A percentile compares a stretch with the other conserved stretches of the same genome.
Conservation (phyloP, 257 asterid species). For the Capsicum chinense region DNA sequence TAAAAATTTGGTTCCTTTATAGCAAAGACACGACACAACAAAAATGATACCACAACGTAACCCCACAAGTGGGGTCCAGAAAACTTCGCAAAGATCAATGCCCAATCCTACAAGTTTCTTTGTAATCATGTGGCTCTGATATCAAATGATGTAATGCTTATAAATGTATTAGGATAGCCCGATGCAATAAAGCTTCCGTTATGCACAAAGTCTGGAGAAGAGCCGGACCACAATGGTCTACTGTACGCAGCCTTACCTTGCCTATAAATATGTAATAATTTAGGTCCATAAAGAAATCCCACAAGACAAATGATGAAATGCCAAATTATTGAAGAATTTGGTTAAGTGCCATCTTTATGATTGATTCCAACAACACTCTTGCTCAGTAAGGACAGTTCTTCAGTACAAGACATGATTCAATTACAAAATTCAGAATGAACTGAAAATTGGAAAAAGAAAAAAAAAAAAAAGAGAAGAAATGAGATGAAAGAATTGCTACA, state of each 20-base stretch:
- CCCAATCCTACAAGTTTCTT: neutral
- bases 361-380: constrained; percentile 41
- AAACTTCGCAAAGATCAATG: no score
- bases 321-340: constrained; percentile 10
- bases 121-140: neutral
- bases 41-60: no score
- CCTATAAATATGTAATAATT: no score
- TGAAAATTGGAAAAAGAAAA: constrained; percentile 27
- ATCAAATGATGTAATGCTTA: neutral
- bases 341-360: neutral
- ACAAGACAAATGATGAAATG: constrained; percentile 22
- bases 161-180: no score
- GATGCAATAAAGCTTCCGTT: no score
- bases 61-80: no score
- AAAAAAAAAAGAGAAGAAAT: constrained; percentile 17
- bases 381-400: constrained; percentile 34
- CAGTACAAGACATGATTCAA: constrained; percentile 49
- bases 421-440: constrained; percentile 53
- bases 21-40: no score
- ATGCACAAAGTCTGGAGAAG: no score
- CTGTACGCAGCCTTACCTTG: no score
- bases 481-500: constrained; percentile 64
- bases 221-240: no score
- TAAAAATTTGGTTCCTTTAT: no score
- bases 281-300: neutral